These are phyloP conservation scores for Sclerotinia glacialis DNA, from an alignment of 2,329 filamentous ascomycete genomes.

Conservation along the genomic window DNA sequence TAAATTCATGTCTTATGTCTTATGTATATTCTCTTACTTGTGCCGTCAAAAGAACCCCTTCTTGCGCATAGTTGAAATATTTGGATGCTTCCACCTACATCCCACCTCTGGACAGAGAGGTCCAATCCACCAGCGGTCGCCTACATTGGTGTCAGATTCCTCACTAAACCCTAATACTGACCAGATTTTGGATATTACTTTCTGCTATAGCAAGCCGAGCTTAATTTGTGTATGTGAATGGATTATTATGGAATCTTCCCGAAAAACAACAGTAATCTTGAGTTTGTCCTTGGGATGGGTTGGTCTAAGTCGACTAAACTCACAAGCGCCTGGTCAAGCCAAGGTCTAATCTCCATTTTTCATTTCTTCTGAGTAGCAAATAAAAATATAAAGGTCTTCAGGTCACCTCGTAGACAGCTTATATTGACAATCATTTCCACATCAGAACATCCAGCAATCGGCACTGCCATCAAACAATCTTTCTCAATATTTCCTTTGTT, in stretches of 20 bases:
- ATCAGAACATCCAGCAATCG: constrained; percentile 2
- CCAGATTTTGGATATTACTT: not conserved
- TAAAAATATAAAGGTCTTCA: not conserved
- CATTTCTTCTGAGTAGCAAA: not conserved
- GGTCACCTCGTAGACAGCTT: not conserved
- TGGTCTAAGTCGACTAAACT: not conserved
- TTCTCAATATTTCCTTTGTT: not conserved
- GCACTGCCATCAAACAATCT: constrained; percentile 3
- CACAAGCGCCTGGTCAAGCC: not conserved
- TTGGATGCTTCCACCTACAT: not conserved
- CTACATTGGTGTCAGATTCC: not conserved
- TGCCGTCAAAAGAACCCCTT: not conserved
- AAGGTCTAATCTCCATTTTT: not conserved
- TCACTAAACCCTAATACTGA: not conserved
- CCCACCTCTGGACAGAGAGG: not conserved
- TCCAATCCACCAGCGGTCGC: not conserved
- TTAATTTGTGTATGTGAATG: not conserved
- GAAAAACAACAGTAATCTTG: not conserved
- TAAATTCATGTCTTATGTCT: not conserved
- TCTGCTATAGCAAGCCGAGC: not conserved
- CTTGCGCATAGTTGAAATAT: not conserved
- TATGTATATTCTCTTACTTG: not conserved
- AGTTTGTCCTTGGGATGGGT: not conserved
- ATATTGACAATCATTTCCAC: constrained; percentile 3
- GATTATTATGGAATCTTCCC: not conserved